Conservation (phyloP, 805 yeast genomes). For the Cyberlindnera japonica region DNA sequence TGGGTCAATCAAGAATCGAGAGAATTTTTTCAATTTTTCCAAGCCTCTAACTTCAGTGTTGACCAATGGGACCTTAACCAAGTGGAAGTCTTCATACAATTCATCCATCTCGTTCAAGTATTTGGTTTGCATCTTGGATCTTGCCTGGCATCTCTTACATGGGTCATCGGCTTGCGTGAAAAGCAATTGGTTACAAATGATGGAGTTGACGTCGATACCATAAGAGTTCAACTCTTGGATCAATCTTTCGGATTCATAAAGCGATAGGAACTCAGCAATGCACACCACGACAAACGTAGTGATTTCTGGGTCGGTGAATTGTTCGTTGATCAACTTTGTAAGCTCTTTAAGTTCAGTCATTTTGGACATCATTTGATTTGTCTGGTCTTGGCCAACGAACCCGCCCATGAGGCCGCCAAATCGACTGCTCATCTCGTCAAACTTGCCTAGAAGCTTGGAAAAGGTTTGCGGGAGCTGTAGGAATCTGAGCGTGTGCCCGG, state of each 20-base stretch:
- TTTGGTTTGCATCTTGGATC: slow-evolving; percentile 95
- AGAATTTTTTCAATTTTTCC: slow-evolving; percentile 77
- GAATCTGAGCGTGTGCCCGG: slow-evolving; percentile 96
- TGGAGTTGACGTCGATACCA: slow-evolving; percentile 95
- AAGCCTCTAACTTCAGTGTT: slow-evolving; percentile 95
- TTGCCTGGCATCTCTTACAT: slow-evolving; percentile 87
- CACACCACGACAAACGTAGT: slow-evolving; percentile 97
- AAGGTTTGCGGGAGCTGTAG: slow-evolving; percentile 91
- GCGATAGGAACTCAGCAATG: slow-evolving; percentile 91
- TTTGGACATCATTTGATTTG: slow-evolving; percentile 70
- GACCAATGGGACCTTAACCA: slow-evolving; percentile 91
- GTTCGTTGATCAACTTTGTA: slow-evolving; percentile 86
- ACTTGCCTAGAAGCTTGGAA: slow-evolving; percentile 80
- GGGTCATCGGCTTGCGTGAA: slow-evolving; percentile 73
- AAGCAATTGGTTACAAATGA: slow-evolving; percentile 89
- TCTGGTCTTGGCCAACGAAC: slow-evolving; percentile 51
- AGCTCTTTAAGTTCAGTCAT: slow-evolving; percentile 75
- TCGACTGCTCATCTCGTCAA: slow-evolving; percentile 79
- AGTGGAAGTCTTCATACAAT: slow-evolving; percentile 93
- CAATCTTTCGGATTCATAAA: slow-evolving; percentile 96
- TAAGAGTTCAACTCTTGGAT: slow-evolving; percentile 93
- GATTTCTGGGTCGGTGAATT: slow-evolving; percentile 92
- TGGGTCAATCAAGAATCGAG: slow-evolving; percentile 74
- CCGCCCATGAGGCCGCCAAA: slow-evolving; percentile 88
- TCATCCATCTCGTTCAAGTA: slow-evolving; percentile 94